Evolutionary conservation across 192 early-diverging fungal genomes (phyloP).

Genomic region (Linnemannia zychae): DNA sequence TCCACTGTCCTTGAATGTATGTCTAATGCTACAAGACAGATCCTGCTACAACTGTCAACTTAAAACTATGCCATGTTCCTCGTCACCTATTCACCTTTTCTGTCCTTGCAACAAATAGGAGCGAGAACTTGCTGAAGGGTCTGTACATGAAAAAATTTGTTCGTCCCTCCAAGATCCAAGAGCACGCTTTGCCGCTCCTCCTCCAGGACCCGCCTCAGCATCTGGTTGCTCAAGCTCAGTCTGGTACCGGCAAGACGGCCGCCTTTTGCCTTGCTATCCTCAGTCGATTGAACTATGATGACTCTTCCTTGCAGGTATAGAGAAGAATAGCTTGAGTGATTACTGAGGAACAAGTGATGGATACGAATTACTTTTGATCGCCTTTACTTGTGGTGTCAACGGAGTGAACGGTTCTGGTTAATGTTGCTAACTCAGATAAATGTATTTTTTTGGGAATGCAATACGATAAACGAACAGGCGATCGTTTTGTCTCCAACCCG

Average conservation of each 20-base stretch:
- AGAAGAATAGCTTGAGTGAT: neutral
- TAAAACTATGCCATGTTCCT: neutral
- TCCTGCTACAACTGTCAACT: neutral
- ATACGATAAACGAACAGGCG: no score
- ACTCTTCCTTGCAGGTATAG: constrained; percentile 71
- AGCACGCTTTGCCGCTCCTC: constrained; percentile 89
- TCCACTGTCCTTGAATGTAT: neutral
- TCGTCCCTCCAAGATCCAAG: constrained; percentile 96
- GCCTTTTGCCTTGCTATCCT: constrained; percentile 59
- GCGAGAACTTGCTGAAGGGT: constrained; percentile 84
- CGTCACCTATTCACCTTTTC: neutral
- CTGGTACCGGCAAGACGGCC: constrained; percentile 59
- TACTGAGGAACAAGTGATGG: no score
- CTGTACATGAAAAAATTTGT: constrained; percentile 91
- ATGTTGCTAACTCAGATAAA: neutral
- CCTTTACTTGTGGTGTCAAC: neutral
- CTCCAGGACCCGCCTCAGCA: constrained; percentile 84
- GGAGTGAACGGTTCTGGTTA: no score
- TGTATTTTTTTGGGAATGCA: no score
- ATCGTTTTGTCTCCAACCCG: constrained; percentile 91
- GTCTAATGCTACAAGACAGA: neutral
- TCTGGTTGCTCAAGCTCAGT: constrained; percentile 56
- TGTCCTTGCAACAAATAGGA: neutral
- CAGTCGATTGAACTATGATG: constrained; percentile 38
- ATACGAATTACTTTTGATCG: neutral